Conservation (phyloP, 306 rosid genomes). For the Prunus salicina region DNA sequence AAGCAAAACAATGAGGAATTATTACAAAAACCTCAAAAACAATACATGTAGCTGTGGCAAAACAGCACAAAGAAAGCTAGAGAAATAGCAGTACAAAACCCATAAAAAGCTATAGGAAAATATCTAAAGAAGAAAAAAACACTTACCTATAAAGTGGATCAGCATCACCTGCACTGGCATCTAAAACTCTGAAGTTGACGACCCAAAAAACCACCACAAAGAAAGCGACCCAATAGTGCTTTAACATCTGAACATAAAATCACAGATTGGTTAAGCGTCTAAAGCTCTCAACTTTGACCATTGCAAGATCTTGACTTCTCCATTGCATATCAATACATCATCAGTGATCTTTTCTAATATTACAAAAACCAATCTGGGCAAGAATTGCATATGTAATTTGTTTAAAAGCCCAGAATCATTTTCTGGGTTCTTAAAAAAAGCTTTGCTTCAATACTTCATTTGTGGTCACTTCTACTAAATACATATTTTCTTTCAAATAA, state of each 20-base stretch:
- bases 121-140: neutral
- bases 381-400: neutral
- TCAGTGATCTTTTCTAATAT: neutral
- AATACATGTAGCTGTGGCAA: neutral
- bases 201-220: constrained; percentile 47
- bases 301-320: neutral
- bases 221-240: constrained; percentile 39
- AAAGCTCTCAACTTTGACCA: neutral
- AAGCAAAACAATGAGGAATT: neutral
- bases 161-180: constrained; percentile 83
- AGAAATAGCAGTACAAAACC: neutral
- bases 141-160: constrained; percentile 68
- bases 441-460: neutral
- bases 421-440: neutral
- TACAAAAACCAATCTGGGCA: neutral
- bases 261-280: neutral
- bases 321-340: neutral
- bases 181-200: constrained; percentile 31
- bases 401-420: neutral
- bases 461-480: neutral
- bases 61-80: neutral
- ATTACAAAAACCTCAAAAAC: neutral
- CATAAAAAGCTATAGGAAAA: neutral
- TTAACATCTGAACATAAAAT: constrained; percentile 52
- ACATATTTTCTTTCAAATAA: neutral